phyloP scores from a whole-genome alignment of 805 yeast species.

The Lachancea kluyveri region DNA sequence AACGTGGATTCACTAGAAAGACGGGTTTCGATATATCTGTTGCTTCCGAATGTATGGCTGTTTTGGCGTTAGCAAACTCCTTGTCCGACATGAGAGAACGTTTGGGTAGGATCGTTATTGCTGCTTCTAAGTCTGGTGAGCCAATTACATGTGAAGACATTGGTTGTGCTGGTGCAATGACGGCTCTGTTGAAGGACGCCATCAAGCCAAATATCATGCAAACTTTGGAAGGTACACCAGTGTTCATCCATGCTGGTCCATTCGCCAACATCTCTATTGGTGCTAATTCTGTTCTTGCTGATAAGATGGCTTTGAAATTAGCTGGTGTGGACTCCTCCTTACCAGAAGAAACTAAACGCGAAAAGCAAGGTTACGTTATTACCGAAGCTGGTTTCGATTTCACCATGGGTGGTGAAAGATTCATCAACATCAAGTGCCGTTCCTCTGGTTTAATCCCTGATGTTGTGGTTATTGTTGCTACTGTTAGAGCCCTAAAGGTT shows the following conservation, averaged over 20 bases:
- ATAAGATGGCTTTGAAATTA: constrained; percentile 71
- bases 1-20: constrained; percentile 61
- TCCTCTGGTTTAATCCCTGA: constrained; percentile 76
- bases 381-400: constrained; percentile 89
- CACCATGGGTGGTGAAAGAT: constrained; percentile 90
- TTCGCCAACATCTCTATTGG: constrained; percentile 85
- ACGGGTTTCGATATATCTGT: constrained; percentile 83
- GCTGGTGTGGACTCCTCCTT: constrained; percentile 57
- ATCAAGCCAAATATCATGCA: constrained; percentile 84
- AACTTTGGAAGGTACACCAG: constrained; percentile 84
- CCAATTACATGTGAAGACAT: constrained; percentile 80
- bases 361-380: constrained; percentile 67
- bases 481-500: constrained; percentile 76
- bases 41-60: constrained; percentile 84
- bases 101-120: constrained; percentile 72
- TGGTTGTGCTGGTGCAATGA: constrained; percentile 81
- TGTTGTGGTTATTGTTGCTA: constrained; percentile 74
- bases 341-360: constrained; percentile 36
- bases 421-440: constrained; percentile 75
- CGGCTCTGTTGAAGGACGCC: constrained; percentile 76
- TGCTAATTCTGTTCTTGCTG: constrained; percentile 79
- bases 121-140: constrained; percentile 57
- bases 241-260: constrained; percentile 83
- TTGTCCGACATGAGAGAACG: constrained; percentile 67
- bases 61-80: constrained; percentile 66